These are phyloP conservation scores for Arxiozyma bovina DNA, from an alignment of 1,139 yeast species.

Conservation along the genomic window DNA sequence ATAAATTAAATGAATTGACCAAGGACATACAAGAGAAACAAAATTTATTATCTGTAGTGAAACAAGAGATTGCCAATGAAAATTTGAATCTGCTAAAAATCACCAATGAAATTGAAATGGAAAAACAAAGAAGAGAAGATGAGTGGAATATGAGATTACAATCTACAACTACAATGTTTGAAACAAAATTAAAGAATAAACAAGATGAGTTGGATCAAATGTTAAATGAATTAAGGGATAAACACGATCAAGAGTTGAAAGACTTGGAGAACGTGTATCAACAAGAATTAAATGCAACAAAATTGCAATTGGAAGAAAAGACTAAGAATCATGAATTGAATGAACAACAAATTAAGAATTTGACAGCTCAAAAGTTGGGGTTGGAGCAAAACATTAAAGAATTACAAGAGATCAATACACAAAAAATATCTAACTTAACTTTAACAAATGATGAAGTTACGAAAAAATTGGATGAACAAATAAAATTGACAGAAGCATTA, in stretches of 20 bases:
- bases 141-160: conserved; percentile 22
- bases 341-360: background rate
- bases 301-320: background rate
- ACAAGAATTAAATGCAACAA: conserved; percentile 7
- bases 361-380: background rate
- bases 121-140: conserved; percentile 22
- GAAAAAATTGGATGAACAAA: background rate
- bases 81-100: conserved; percentile 21
- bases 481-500: conserved; percentile 3
- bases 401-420: background rate
- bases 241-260: conserved; percentile 21
- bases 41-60: conserved; percentile 19
- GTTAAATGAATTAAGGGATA: conserved; percentile 13
- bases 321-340: conserved; percentile 3
- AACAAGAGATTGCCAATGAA: conserved; percentile 27
- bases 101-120: conserved; percentile 24
- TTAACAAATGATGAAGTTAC: background rate
- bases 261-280: conserved; percentile 17
- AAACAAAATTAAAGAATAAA: conserved; percentile 20
- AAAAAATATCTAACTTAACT: background rate
- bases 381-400: background rate
- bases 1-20: conserved; percentile 21
- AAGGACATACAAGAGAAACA: conserved; percentile 16
- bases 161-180: conserved; percentile 21
- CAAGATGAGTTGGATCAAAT: conserved; percentile 19